Evolutionary conservation across 2,329 filamentous ascomycete genomes (phyloP).

Genomic region (Aspergillus brunneoviolaceus): DNA sequence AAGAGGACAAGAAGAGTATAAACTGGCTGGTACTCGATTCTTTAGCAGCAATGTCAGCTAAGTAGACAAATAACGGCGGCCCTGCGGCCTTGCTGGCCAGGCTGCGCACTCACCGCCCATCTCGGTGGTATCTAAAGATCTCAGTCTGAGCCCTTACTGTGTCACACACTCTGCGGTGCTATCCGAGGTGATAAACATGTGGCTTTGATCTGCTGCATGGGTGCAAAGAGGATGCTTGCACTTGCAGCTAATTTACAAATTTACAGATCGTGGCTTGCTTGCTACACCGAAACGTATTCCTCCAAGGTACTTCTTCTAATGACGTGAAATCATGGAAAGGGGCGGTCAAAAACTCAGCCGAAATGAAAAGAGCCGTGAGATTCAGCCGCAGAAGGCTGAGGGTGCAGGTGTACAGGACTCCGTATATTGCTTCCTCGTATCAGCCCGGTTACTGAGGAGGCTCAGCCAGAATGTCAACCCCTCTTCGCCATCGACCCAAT

Average conservation of each 20-base stretch:
- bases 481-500: not conserved
- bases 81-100: too few relatives aligned
- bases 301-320: not conserved
- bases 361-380: not conserved
- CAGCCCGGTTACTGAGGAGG: not conserved
- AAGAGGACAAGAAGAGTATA: too few relatives aligned
- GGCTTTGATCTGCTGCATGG: not conserved
- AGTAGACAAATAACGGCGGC: too few relatives aligned
- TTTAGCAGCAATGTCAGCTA: too few relatives aligned
- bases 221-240: not conserved
- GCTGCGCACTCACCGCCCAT: too few relatives aligned
- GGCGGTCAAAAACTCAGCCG: not conserved
- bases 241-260: not conserved
- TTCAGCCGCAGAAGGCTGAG: not conserved
- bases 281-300: not conserved
- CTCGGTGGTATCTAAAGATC: too few relatives aligned
- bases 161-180: not conserved
- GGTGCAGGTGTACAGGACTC: not conserved
- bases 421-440: not conserved
- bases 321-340: not conserved
- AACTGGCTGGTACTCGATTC: too few relatives aligned
- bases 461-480: not conserved
- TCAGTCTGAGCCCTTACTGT: not conserved
- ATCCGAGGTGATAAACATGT: not conserved
- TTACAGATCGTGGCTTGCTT: not conserved